phyloP scores from a whole-genome alignment of 1,284 basidiomycete genomes.

The Sporisorium exsertum region DNA sequence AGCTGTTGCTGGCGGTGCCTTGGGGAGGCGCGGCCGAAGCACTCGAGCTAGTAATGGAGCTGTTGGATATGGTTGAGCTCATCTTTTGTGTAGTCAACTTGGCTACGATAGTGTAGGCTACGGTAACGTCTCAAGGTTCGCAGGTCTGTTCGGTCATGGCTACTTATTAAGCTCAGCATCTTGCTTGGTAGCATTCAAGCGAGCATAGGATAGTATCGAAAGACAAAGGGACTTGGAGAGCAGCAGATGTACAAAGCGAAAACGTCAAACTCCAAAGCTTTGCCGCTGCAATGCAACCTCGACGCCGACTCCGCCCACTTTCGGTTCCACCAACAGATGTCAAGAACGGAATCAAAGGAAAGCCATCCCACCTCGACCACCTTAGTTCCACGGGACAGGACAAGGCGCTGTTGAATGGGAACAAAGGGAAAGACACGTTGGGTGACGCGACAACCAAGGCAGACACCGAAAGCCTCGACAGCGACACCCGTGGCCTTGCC shows the following conservation, averaged over 20 bases:
- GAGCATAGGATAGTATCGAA: background rate
- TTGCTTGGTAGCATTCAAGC: background rate
- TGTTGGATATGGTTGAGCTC: constrained; percentile 8
- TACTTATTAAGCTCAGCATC: background rate
- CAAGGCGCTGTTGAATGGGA: background rate
- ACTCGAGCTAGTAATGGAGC: background rate
- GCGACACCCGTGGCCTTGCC: background rate
- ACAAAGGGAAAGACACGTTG: constrained; percentile 11
- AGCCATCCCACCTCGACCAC: no score
- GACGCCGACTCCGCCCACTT: background rate
- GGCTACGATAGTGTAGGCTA: no score
- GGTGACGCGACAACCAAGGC: constrained; percentile 15
- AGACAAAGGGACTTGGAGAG: background rate
- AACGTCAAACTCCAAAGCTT: background rate
- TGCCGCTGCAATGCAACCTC: background rate
- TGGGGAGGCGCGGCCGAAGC: background rate
- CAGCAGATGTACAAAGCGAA: background rate
- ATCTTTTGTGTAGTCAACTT: no score
- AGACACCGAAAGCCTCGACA: background rate
- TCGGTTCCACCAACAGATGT: background rate
- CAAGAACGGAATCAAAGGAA: background rate
- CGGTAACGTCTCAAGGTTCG: no score
- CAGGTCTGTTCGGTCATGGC: no score
- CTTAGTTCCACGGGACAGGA: background rate
- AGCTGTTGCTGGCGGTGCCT: background rate